Conservation (phyloP, 306 rosid species). For the Medicago lupulina region DNA sequence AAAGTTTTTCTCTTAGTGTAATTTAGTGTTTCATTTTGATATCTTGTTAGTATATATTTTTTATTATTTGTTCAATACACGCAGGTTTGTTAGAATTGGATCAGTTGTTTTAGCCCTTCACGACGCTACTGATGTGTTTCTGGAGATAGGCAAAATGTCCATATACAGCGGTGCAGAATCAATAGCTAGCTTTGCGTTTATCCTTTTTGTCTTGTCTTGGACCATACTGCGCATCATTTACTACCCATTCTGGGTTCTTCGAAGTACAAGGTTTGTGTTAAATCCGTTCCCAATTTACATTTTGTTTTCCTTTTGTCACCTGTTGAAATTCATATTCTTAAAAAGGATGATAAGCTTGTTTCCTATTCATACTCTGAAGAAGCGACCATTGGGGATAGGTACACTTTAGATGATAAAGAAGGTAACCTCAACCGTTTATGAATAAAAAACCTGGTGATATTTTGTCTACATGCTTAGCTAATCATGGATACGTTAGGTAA, state of each 20-base stretch:
- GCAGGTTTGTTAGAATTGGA: slow-evolving; percentile 93
- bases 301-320: slow-evolving; percentile 12
- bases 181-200: slow-evolving; percentile 79
- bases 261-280: slow-evolving; percentile 87
- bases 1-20: not conserved
- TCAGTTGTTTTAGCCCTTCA: slow-evolving; percentile 94
- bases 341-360: not conserved
- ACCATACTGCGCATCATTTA: slow-evolving; percentile 76
- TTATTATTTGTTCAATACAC: slow-evolving; percentile 39
- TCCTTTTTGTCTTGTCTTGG: slow-evolving; percentile 80
- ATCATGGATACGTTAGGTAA: too few relatives aligned
- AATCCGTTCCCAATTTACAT: not conserved
- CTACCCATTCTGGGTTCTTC: slow-evolving; percentile 91
- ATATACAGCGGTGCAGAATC: slow-evolving; percentile 81
- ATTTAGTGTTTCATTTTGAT: slow-evolving; percentile 8
- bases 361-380: too few relatives aligned
- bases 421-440: too few relatives aligned
- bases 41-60: slow-evolving; percentile 16
- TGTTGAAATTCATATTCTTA: not conserved
- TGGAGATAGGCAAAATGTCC: slow-evolving; percentile 96
- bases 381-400: too few relatives aligned
- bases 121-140: slow-evolving; percentile 92
- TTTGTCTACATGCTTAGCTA: too few relatives aligned
- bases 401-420: too few relatives aligned
- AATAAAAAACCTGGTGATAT: too few relatives aligned